Evolutionary conservation across 306 rosid species (phyloP), one percentile per base, ranked within the genome.

Genomic region (Sophora flavescens): DNA sequence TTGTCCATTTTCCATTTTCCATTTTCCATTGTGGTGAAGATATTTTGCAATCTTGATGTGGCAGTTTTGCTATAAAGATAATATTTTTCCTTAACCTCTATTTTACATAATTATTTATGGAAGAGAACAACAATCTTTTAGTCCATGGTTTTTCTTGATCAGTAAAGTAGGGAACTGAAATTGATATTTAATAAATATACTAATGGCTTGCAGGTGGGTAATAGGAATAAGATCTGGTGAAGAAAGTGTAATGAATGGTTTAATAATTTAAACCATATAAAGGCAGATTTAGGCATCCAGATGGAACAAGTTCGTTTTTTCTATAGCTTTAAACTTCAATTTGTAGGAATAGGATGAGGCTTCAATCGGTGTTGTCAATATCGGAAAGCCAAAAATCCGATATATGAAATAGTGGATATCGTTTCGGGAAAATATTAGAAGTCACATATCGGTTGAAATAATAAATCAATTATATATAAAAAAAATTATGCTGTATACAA

Each of bases 121-220:
- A 33, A 63, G 77, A 51, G 68, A 48, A 67, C 30, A 28, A 6
- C 35, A 28, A 52, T 30, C 47, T 59, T 44, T 22, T 65, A 28
- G 48, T 54, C 63, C 63, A 13, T 51, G 7, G 2, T n/a, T 68
- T 56, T 65, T 42, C 26, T 69, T 48, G 60, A 41, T 44, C 74
- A 69, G 35, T 81, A 5, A 53, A 44, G 39, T 53, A 45, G 70
- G 30, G 54, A 47, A 51, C 54, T 56, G 18, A 67, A 60, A 57
- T 54, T 68, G 70, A 59, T 45, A 12, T 48, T 50, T 45, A 44
- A 36, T 68, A 14, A 50, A 69, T 68, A 63, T 75, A 76, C 42
- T 6, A 75, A 80, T 58, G 79, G 57, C 63, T 79, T 75, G 82
- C 67, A 30, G 76, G 76, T 35, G 42, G 71, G 63, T 70, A 70